These are phyloP conservation scores for Digitaria exilis DNA, from an alignment of 202 grass and related monocot genomes.

Conservation along the genomic window DNA sequence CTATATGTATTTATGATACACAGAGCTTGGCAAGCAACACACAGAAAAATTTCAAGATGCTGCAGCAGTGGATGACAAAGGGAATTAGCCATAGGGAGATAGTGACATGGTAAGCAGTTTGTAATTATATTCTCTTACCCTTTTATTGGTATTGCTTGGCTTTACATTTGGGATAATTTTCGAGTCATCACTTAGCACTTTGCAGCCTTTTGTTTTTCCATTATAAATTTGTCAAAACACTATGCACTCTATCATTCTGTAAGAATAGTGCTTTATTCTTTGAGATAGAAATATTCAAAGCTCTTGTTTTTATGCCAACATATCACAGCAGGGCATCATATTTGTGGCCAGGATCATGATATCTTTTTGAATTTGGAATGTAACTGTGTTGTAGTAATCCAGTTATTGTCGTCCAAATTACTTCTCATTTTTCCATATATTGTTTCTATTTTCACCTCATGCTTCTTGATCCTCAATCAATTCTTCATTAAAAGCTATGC, in stretches of 20 bases:
- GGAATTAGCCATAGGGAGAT: conserved; percentile 68
- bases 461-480: background rate
- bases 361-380: conserved; percentile 26
- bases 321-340: background rate
- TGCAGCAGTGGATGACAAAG: conserved; percentile 65
- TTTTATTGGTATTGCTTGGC: background rate
- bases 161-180: conserved; percentile 1
- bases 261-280: background rate
- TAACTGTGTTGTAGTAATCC: background rate
- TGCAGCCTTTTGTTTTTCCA: conserved; percentile 7
- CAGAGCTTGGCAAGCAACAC: conserved; percentile 43
- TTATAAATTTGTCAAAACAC: background rate
- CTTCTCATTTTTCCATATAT: background rate
- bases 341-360: background rate
- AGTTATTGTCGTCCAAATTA: background rate
- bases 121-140: background rate
- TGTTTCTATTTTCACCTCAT: background rate
- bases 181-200: background rate
- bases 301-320: conserved; percentile 7
- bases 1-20: conserved; percentile 83
- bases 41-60: conserved; percentile 54
- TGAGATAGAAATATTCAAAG: background rate
- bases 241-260: background rate
- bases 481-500: background rate
- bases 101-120: conserved; percentile 48